Conservation (phyloP, 2,329 filamentous ascomycete genomes). For the Cercospora brassicicola region DNA sequence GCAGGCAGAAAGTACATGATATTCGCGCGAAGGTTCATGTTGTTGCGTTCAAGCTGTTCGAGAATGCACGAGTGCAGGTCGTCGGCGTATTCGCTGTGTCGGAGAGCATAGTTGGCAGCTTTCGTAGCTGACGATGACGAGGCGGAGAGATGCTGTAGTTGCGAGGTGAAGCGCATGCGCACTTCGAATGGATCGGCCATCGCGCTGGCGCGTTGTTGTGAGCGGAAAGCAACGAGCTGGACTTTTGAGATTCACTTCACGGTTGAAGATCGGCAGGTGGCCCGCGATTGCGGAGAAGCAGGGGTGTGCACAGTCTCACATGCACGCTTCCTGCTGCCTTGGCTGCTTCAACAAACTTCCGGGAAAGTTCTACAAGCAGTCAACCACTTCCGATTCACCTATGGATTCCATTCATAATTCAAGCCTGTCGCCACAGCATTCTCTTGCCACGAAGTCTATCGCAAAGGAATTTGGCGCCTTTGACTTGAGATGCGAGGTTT, state of each 20-base stretch:
- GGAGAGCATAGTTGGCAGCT: slow-evolving; percentile 90
- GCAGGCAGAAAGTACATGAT: slow-evolving; percentile 99
- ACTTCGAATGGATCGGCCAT: slow-evolving; percentile 95
- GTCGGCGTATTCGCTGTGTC: slow-evolving; percentile 91
- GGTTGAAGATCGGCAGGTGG: neutral
- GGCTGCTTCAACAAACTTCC: neutral
- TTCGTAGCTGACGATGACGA: slow-evolving; percentile 87
- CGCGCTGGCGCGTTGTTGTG: neutral
- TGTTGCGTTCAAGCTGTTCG: slow-evolving; percentile 88
- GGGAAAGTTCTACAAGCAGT: neutral
- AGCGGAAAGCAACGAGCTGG: neutral
- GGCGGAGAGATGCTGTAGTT: slow-evolving; percentile 87
- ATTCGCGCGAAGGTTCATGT: slow-evolving; percentile 95
- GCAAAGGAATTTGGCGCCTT: neutral
- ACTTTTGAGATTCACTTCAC: neutral
- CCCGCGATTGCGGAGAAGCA: neutral
- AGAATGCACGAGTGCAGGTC: slow-evolving; percentile 96
- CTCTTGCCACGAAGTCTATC: neutral
- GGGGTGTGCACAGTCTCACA: neutral
- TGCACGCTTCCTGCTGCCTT: neutral
- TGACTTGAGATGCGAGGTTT: neutral
- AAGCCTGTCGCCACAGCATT: neutral
- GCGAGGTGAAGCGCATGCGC: slow-evolving; percentile 90
- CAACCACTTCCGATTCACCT: neutral
- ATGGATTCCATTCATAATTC: neutral